These are phyloP conservation scores for Clonostachys solani DNA, from an alignment of 2,329 filamentous ascomycete genomes.

Conservation along the genomic window DNA sequence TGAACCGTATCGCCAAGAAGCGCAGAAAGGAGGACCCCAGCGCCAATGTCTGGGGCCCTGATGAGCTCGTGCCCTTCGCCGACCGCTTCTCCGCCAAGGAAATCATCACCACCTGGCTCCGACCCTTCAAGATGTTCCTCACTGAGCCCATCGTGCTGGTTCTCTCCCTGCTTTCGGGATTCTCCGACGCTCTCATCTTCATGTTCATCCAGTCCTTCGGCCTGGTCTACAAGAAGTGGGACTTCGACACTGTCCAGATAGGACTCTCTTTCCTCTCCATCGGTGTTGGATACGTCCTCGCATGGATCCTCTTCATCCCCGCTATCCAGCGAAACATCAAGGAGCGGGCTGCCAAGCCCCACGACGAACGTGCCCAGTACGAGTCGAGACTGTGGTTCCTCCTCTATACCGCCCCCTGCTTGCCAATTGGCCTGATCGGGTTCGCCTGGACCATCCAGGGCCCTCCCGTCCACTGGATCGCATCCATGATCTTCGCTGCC, in stretches of 20 bases:
- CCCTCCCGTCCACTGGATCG: conserved; percentile 61
- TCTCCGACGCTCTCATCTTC: conserved; percentile 73
- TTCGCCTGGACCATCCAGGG: conserved; percentile 63
- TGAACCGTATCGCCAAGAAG: conserved; percentile 76
- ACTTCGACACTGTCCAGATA: conserved; percentile 50
- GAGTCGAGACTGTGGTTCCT: conserved; percentile 65
- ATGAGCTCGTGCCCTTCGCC: conserved; percentile 61
- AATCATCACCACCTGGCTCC: conserved; percentile 50
- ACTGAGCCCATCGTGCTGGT: conserved; percentile 71
- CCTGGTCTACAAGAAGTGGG: conserved; percentile 65
- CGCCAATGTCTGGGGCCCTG: conserved; percentile 65
- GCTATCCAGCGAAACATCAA: conserved; percentile 49
- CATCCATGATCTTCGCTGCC: conserved; percentile 58
- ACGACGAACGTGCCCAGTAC: conserved; percentile 59
- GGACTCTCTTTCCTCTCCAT: conserved; percentile 64
- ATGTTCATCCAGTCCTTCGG: conserved; percentile 71
- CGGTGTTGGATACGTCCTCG: conserved; percentile 60
- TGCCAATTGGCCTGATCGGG: conserved; percentile 64
- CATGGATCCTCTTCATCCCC: conserved; percentile 55
- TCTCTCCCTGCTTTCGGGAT: conserved; percentile 67
- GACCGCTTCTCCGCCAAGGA: conserved; percentile 56
- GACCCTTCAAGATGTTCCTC: conserved; percentile 69
- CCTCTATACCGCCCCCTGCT: conserved; percentile 54
- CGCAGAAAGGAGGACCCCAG: conserved; percentile 50
- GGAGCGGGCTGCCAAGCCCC: conserved; percentile 42